phyloP scores from a whole-genome alignment of 2,329 filamentous ascomycete genomes.

The Tolypocladium amazonense region DNA sequence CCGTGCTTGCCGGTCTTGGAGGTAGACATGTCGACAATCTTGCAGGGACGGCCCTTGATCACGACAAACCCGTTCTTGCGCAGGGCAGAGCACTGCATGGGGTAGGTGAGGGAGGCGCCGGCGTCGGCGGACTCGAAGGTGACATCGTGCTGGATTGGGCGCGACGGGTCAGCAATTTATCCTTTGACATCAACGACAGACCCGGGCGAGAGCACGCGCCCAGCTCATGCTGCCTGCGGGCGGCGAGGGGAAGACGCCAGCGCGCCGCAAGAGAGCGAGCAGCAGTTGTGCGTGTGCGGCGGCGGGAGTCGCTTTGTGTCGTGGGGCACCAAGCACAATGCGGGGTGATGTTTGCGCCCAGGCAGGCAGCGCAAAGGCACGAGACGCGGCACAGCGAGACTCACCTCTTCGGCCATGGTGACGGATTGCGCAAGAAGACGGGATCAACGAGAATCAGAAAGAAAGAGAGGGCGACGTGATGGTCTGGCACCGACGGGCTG shows the following conservation, averaged over 20 bases:
- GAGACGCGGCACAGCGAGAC: conserved; percentile 13
- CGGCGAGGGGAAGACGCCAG: background rate
- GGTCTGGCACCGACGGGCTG: conserved; percentile 8
- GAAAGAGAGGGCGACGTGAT: conserved; percentile 12
- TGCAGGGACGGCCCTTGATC: conserved; percentile 98
- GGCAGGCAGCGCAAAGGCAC: conserved; percentile 10
- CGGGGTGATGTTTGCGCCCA: conserved; percentile 32
- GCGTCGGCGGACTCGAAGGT: conserved; percentile 90
- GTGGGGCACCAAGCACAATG: conserved; percentile 30
- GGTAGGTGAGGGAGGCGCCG: conserved; percentile 87
- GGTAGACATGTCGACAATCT: conserved; percentile 99
- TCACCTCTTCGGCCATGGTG: conserved; percentile 52
- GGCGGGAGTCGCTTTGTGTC: conserved; percentile 11
- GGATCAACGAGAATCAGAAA: conserved; percentile 12
- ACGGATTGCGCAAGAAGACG: conserved; percentile 29
- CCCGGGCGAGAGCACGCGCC: background rate
- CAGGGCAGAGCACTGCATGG: conserved; percentile 99
- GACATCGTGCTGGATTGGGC: conserved; percentile 46
- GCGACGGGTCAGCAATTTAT: background rate
- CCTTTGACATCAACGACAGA: background rate
- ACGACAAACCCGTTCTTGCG: conserved; percentile 98
- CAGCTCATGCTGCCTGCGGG: background rate
- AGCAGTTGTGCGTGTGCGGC: conserved; percentile 2
- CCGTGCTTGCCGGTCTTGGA: conserved; percentile 99
- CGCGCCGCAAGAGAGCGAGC: conserved; percentile 4